Conservation (phyloP, 495 filamentous ascomycete species). For the Tuber microsphaerosporum region DNA sequence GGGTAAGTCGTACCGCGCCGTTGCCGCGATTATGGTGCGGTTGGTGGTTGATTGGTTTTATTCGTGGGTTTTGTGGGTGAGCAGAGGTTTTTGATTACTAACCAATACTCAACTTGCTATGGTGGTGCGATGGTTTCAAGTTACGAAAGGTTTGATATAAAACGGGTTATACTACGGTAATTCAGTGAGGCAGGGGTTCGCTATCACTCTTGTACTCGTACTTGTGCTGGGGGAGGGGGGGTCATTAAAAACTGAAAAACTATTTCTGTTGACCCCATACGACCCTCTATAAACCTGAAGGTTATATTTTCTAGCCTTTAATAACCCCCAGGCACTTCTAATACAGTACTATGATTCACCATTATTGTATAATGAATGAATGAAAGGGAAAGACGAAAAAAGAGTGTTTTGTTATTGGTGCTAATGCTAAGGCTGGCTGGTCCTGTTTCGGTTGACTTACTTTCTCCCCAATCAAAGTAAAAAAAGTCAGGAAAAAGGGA, state of each 20-base stretch:
- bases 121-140: background rate
- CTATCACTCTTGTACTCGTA: background rate
- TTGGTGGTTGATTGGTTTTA: background rate
- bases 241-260: too few species aligned
- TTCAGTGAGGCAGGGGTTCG: background rate
- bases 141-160: background rate
- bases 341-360: background rate
- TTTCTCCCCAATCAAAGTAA: background rate
- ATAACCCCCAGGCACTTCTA: background rate
- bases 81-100: background rate
- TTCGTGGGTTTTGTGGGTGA: background rate
- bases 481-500: background rate
- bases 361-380: background rate
- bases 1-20: background rate
- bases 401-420: background rate
- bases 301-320: too few species aligned
- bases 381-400: background rate
- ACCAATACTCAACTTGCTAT: background rate
- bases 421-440: background rate
- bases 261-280: too few species aligned
- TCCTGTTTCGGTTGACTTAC: background rate
- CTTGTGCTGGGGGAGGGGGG: background rate
- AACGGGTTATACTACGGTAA: background rate
- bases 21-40: background rate
- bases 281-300: too few species aligned